These are phyloP conservation scores for Berberis vulgaris DNA, from an alignment of 164 flowering plant genomes.

Conservation along the genomic window DNA sequence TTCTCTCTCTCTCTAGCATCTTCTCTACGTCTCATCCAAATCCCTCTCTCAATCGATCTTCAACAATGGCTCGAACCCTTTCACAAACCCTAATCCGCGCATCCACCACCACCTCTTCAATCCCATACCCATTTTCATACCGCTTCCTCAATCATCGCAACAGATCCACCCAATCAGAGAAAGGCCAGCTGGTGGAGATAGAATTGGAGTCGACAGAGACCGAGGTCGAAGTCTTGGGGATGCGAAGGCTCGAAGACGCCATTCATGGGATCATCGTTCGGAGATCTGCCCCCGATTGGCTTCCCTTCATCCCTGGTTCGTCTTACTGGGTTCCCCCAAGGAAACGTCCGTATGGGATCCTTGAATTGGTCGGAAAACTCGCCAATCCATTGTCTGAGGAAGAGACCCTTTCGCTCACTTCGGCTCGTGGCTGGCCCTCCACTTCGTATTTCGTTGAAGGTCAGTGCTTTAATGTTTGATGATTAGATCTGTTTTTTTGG, in stretches of 20 bases:
- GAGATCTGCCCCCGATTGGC: constrained; percentile 72
- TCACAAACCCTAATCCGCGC: constrained; percentile 27
- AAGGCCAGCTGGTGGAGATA: constrained; percentile 30
- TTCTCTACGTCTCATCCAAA: not conserved
- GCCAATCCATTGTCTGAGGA: constrained; percentile 34
- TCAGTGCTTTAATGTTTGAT: constrained; percentile 6
- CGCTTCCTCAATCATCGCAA: constrained; percentile 15
- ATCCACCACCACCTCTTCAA: not conserved
- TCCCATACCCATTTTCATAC: constrained; percentile 5
- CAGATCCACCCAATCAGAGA: constrained; percentile 25
- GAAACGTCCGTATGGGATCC: constrained; percentile 24
- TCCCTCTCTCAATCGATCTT: not conserved
- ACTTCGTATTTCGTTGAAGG: constrained; percentile 49
- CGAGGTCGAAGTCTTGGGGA: constrained; percentile 17
- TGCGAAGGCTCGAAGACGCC: constrained; percentile 56
- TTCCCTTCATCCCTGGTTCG: constrained; percentile 69
- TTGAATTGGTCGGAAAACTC: constrained; percentile 41
- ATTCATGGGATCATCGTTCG: constrained; percentile 44
- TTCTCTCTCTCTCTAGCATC: not conserved
- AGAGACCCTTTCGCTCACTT: constrained; percentile 34
- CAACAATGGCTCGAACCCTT: constrained; percentile 32
- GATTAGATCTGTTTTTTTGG: too few species aligned
- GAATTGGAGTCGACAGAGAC: constrained; percentile 26
- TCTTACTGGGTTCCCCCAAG: constrained; percentile 79
- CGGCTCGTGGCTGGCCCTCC: constrained; percentile 67